These are phyloP conservation scores for Malus asiatica DNA, from an alignment of 306 rosid genomes.

Conservation along the genomic window DNA sequence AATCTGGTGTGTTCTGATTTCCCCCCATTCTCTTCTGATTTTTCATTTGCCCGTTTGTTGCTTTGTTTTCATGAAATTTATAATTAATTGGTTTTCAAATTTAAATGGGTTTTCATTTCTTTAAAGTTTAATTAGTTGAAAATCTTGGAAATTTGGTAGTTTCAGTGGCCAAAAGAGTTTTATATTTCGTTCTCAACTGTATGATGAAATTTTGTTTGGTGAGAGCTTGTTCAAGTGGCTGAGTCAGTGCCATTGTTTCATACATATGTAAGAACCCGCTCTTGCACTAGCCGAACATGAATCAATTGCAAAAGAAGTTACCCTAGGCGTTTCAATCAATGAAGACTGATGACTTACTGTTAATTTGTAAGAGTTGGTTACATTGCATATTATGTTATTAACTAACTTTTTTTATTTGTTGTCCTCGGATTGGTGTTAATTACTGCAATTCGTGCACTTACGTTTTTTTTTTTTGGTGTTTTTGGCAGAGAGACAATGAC, in stretches of 20 bases:
- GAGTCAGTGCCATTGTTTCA: constrained; percentile 66
- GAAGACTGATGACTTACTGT: constrained; percentile 90
- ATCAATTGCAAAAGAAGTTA: constrained; percentile 89
- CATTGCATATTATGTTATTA: constrained; percentile 20
- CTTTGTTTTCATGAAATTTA: neutral
- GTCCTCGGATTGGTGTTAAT: neutral
- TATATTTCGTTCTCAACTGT: constrained; percentile 17
- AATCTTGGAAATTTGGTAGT: constrained; percentile 3
- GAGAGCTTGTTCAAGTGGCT: constrained; percentile 66
- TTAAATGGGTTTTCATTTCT: neutral
- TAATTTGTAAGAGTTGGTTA: constrained; percentile 98
- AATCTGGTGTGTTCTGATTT: constrained; percentile 54
- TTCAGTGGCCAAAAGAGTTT: constrained; percentile 34
- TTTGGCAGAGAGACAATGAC: constrained; percentile 23
- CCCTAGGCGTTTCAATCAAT: constrained; percentile 83
- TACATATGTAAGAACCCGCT: constrained; percentile 78
- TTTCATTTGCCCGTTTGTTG: neutral
- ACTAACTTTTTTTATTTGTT: neutral
- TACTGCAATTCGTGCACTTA: constrained; percentile 16
- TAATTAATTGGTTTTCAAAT: neutral
- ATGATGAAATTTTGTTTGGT: constrained; percentile 38
- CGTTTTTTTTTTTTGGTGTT: neutral
- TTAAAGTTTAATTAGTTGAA: neutral
- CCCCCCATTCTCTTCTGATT: neutral
- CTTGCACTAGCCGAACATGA: constrained; percentile 75